Evolutionary conservation across 768 basidiomycete species (phyloP).

Genomic region (Pleurotus djamor): DNA sequence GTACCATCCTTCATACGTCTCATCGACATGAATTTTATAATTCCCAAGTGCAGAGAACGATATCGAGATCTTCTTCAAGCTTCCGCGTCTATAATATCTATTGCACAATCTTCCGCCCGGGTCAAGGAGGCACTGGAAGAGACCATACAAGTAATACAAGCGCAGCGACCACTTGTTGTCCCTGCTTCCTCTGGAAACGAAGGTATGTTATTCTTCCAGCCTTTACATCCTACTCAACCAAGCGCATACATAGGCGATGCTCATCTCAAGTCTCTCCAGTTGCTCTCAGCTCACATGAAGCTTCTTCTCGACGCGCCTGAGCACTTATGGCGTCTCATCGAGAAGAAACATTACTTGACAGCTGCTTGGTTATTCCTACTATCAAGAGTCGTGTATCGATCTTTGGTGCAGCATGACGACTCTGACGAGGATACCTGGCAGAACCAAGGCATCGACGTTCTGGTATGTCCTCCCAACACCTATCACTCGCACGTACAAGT

Average conservation of each 20-base stretch:
- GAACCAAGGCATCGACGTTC: conserved; percentile 57
- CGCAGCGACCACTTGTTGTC: conserved; percentile 40
- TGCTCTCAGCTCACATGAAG: conserved; percentile 86
- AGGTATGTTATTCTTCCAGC: conserved; percentile 26
- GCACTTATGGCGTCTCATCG: conserved; percentile 85
- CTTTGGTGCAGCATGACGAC: conserved; percentile 61
- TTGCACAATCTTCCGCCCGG: conserved; percentile 64
- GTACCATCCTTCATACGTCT: conserved; percentile 27
- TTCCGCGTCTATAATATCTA: conserved; percentile 80
- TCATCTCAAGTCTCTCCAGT: conserved; percentile 66
- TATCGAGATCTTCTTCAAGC: conserved; percentile 87
- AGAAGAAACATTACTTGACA: conserved; percentile 73
- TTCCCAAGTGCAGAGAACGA: conserved; percentile 75
- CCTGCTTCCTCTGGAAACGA: conserved; percentile 36
- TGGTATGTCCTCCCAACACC: conserved; percentile 35
- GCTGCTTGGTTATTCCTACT: conserved; percentile 90
- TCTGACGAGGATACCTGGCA: conserved; percentile 64
- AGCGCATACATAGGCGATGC: conserved; percentile 41
- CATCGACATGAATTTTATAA: conserved; percentile 22
- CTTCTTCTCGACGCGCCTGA: conserved; percentile 91
- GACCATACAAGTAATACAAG: conserved; percentile 49
- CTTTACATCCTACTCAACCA: too few relatives aligned
- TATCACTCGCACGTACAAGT: background rate
- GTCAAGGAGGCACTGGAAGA: conserved; percentile 66
- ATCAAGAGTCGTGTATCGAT: conserved; percentile 80